Evolutionary conservation across 2,329 filamentous ascomycete genomes (phyloP).

Genomic region (Stagonosporopsis rhizophila): DNA sequence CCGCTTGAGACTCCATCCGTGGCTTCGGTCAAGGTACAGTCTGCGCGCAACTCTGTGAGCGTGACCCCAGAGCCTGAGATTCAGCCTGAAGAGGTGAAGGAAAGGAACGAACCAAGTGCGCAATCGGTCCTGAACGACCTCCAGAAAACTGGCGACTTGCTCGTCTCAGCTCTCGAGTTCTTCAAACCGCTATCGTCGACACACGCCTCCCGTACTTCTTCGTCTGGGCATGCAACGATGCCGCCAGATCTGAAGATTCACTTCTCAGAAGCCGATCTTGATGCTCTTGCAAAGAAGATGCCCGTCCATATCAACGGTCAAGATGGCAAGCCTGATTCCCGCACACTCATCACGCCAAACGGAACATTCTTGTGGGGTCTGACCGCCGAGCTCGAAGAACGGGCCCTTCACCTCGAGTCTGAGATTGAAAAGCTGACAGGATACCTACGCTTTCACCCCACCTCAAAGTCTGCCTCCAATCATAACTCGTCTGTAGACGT

Average conservation of each 20-base stretch:
- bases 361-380: slow-evolving; percentile 79
- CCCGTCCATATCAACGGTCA: slow-evolving; percentile 54
- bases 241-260: slow-evolving; percentile 47
- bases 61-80: slow-evolving; percentile 31
- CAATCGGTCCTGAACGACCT: slow-evolving; percentile 50
- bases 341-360: slow-evolving; percentile 76
- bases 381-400: slow-evolving; percentile 71
- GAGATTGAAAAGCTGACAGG: slow-evolving; percentile 43
- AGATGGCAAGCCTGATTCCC: slow-evolving; percentile 54
- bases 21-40: slow-evolving; percentile 26
- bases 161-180: slow-evolving; percentile 51
- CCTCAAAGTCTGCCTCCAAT: slow-evolving; percentile 21
- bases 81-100: slow-evolving; percentile 38
- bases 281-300: slow-evolving; percentile 63
- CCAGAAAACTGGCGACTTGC: slow-evolving; percentile 48
- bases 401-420: slow-evolving; percentile 73
- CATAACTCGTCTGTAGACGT: slow-evolving; percentile 37
- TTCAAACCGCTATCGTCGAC: slow-evolving; percentile 52
- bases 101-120: slow-evolving; percentile 41
- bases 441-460: slow-evolving; percentile 39
- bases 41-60: slow-evolving; percentile 29
- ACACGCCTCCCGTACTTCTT: slow-evolving; percentile 36
- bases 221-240: slow-evolving; percentile 30
- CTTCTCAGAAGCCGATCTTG: slow-evolving; percentile 52
- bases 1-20: slow-evolving; percentile 25